phyloP scores from a whole-genome alignment of 305 asterid species.

The Lippia alba region DNA sequence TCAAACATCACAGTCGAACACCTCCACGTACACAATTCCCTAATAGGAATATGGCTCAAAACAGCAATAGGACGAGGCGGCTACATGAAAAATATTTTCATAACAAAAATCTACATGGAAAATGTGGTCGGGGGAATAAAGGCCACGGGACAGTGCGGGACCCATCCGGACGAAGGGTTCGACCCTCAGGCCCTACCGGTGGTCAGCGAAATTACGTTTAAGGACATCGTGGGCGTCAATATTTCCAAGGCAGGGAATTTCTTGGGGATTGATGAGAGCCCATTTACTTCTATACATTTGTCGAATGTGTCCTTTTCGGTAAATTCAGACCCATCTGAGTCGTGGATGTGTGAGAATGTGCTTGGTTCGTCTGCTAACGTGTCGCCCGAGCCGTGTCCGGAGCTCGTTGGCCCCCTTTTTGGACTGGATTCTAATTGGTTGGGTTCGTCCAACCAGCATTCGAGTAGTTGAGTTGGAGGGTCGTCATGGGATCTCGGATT shows the following conservation, averaged over 20 bases:
- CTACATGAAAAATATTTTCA: conserved; percentile 46
- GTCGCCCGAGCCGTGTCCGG: conserved; percentile 60
- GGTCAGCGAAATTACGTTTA: conserved; percentile 52
- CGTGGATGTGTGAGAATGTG: conserved; percentile 59
- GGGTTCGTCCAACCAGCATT: conserved; percentile 17
- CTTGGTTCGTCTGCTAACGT: conserved; percentile 54
- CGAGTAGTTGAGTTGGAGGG: conserved; percentile 38
- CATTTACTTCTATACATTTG: conserved; percentile 57
- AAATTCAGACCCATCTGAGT: conserved; percentile 37
- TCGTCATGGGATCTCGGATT: conserved; percentile 26
- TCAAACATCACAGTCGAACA: conserved; percentile 57
- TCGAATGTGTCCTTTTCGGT: conserved; percentile 55
- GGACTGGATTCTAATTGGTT: conserved; percentile 37
- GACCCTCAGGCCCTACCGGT: conserved; percentile 59
- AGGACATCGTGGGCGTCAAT: conserved; percentile 54
- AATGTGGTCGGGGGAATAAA: conserved; percentile 50
- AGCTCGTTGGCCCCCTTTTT: conserved; percentile 42
- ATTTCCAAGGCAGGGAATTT: conserved; percentile 59
- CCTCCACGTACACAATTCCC: conserved; percentile 46
- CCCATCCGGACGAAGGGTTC: conserved; percentile 64
- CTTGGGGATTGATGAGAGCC: conserved; percentile 56
- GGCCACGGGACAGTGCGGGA: conserved; percentile 56
- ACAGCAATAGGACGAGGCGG: conserved; percentile 71
- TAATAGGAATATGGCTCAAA: conserved; percentile 53
- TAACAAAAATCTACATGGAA: conserved; percentile 48